phyloP scores from a whole-genome alignment of 148 eudicot genomes.

The Nepenthes mirabilis region DNA sequence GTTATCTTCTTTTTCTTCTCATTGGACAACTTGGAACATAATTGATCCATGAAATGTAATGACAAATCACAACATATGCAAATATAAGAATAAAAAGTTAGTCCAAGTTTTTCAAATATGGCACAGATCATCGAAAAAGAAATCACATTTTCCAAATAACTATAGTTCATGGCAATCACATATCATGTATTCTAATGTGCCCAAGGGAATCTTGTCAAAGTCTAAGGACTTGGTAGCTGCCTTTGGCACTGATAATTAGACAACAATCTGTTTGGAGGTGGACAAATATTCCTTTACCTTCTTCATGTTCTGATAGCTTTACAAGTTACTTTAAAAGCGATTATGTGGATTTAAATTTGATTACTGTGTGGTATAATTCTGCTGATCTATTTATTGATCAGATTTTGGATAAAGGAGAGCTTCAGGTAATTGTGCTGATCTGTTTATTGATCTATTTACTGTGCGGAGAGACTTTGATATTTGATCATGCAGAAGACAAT shows the following conservation, averaged over 20 bases:
- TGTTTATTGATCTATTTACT: slow-evolving; percentile 69
- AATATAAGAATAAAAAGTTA: too few relatives aligned
- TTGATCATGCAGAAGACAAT: slow-evolving; percentile 88
- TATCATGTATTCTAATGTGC: slow-evolving; percentile 83
- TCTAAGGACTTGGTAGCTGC: slow-evolving; percentile 72
- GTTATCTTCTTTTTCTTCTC: too few relatives aligned
- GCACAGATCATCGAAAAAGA: too few relatives aligned
- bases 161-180: slow-evolving; percentile 45
- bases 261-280: slow-evolving; percentile 88
- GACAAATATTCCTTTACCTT: not conserved
- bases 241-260: slow-evolving; percentile 80
- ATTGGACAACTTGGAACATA: too few relatives aligned
- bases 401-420: slow-evolving; percentile 99
- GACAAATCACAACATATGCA: too few relatives aligned
- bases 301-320: not conserved
- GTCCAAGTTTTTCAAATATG: too few relatives aligned
- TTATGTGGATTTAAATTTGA: too few relatives aligned
- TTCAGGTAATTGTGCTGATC: slow-evolving; percentile 75
- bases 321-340: not conserved
- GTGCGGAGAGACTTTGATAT: slow-evolving; percentile 64
- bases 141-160: too few relatives aligned
- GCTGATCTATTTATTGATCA: slow-evolving; percentile 12
- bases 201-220: slow-evolving; percentile 85
- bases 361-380: not conserved
- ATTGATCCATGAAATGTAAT: too few relatives aligned